Percentiles rank a stretch among this genome's conserved stretches.
Conservation (phyloP, 1,284 basidiomycete species). For the Meira miltonrushii region DNA sequence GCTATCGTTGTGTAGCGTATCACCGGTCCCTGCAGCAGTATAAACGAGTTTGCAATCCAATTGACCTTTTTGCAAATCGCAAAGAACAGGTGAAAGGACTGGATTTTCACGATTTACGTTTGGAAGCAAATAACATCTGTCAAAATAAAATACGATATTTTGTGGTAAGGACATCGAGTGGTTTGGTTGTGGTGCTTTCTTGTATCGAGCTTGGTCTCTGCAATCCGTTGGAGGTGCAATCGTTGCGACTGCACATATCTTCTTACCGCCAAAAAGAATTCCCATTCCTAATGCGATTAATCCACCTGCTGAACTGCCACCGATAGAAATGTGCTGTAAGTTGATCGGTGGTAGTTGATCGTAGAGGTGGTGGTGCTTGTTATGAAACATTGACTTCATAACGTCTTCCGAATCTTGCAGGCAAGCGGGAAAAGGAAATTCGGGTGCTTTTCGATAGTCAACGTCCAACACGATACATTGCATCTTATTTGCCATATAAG, state of each 20-base stretch:
- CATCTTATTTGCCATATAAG: constrained; percentile 16
- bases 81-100: constrained; percentile 25
- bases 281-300: constrained; percentile 34
- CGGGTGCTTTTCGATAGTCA: constrained; percentile 47
- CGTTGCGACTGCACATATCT: constrained; percentile 23
- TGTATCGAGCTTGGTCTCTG: not conserved
- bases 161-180: constrained; percentile 21
- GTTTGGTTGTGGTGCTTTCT: constrained; percentile 1
- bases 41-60: too few species aligned
- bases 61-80: too few species aligned
- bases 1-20: constrained; percentile 35
- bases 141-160: constrained; percentile 30
- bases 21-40: constrained; percentile 30
- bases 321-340: constrained; percentile 23
- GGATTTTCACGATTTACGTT: constrained; percentile 24
- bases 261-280: constrained; percentile 21
- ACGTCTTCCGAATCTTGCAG: constrained; percentile 10
- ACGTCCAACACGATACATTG: constrained; percentile 28
- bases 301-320: constrained; percentile 43
- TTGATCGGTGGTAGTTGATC: too few species aligned
- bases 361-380: not conserved
- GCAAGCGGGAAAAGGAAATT: constrained; percentile 39
- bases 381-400: too few species aligned
- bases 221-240: constrained; percentile 13
- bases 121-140: constrained; percentile 31